A percentile compares a stretch with the other conserved stretches of the same genome.
Conservation (phyloP, 176 grass and related monocot genomes). For the Carex kokanica region DNA sequence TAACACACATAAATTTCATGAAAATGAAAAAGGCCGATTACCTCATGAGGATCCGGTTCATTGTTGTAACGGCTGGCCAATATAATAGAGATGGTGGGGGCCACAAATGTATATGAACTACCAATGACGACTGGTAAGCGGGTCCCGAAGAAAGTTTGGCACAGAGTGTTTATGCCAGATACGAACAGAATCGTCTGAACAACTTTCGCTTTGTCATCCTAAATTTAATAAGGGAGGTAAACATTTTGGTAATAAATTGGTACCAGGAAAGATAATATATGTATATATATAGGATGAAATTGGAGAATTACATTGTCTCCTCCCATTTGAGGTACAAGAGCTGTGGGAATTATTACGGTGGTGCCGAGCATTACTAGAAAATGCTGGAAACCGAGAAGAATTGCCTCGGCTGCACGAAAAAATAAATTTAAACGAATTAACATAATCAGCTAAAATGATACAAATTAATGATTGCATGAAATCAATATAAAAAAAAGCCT, state of each 20-base stretch:
- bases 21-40: constrained; percentile 21
- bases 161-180: constrained; percentile 89
- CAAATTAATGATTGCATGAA: neutral
- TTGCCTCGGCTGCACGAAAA: constrained; percentile 65
- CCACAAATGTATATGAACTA: constrained; percentile 74
- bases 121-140: constrained; percentile 80
- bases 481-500: neutral
- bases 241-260: neutral
- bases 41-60: constrained; percentile 68
- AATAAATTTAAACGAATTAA: neutral
- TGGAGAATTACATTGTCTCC: constrained; percentile 69
- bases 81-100: constrained; percentile 90
- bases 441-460: neutral
- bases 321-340: constrained; percentile 97
- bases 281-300: neutral
- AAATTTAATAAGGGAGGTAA: neutral
- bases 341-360: constrained; percentile 85
- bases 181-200: constrained; percentile 93
- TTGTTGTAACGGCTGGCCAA: constrained; percentile 75
- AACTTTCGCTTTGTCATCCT: constrained; percentile 87
- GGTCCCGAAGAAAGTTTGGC: constrained; percentile 80
- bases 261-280: neutral
- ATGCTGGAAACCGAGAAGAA: constrained; percentile 92
- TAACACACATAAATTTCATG: neutral
- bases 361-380: constrained; percentile 96